Base-by-base conservation (phyloP, 495 filamentous ascomycete genomes). In the Physcia stellaris region DNA sequence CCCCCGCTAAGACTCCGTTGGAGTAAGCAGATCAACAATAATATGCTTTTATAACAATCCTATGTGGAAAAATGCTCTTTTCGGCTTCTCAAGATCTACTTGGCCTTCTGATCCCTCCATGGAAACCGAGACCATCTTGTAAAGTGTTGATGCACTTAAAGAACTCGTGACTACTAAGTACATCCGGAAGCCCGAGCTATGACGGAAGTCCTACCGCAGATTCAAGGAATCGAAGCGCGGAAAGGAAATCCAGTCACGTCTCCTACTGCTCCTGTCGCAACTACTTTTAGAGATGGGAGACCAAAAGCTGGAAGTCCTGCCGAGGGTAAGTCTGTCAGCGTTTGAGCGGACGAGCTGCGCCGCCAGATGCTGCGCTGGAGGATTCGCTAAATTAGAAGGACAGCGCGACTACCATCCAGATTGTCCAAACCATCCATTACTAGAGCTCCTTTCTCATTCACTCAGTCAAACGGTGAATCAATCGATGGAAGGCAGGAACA, bases 401-500 rank as follows among this genome's bases (percentile, higher is more conserved):
- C 7, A 7, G 26, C 26, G 13, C 26, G 13, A 7, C 7, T 7
- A 7, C 9, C 26, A 13, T 7, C 26, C 7, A 7, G 26, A 28
- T 13, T 28, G 9, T 13, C 9, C 26, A 13, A 7, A 28, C 9
- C 7, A 28, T 28, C 26, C 13, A 28, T 28, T 22, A 0, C 17
- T 19, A 9, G 35, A 36, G 19, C 7, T 7, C 13, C 7, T 7
- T 28, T 28, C 26, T 7, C 7, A 28, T 28, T 7, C 9, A 28
- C 7, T 7, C 13, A 48, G 23, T 11, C 54, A 33, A 36, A 39
- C 21, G 38, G 24, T 13, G 23, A 35, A 5, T 32, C 11, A 23
- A 47, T 42, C 18, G 39, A 42, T 26, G 20, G 46, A 46, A n/a
- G 38, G 26, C 17, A 28, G 46, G 20, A 44, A 38, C 23, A 46